Evolutionary conservation across 371 early-diverging fungal genomes (phyloP), one percentile per base, ranked within the genome.

Genomic region (Zychaea mexicana): DNA sequence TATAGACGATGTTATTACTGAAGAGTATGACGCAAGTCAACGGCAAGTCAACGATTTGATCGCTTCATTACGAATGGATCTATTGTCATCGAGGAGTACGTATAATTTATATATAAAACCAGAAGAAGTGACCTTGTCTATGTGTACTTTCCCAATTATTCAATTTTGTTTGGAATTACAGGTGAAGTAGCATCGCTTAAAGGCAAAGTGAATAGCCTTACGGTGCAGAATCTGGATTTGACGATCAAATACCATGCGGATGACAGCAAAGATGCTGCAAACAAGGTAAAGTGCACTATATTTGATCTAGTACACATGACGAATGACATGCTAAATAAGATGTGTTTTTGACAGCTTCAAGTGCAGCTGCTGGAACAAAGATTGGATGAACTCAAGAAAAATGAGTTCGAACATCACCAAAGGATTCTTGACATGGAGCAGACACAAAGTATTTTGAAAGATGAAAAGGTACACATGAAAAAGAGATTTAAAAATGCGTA

Each of bases 1-100:
- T 21, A 49, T 49, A 49, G 49, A 24, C 26, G 49, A 49, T 49
- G 49, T 49, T 24, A 49, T 49, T 49, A 49, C 26, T 0, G 49
- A 49, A 49, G 22, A 49, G 24, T 49, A 49, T 24, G 26, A 24
- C n/a, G 9, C 24, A 0, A 49, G n/a, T 24, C 24, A 49, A 49
- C 49, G 49, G 24, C 49, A 49, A 49, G 49, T 49, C 1, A 49
- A 49, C n/a, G 49, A 49, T 49, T 49, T 49, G n/a, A 49, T 49
- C n/a, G 49, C 49, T 4, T 49, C 49, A 24, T 49, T 49, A 24
- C 21, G 49, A 4, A 22, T 49, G 22, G 49, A 49, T 22, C 49
- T 49, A 12, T 49, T 49, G 22, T 22, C 49, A 22, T 19, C 21
- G 9, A 49, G 26, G 24, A 49, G 49, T 24, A 49, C 6, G 49